phyloP scores from a whole-genome alignment of 306 rosid genomes.

The Benincasa hispida region DNA sequence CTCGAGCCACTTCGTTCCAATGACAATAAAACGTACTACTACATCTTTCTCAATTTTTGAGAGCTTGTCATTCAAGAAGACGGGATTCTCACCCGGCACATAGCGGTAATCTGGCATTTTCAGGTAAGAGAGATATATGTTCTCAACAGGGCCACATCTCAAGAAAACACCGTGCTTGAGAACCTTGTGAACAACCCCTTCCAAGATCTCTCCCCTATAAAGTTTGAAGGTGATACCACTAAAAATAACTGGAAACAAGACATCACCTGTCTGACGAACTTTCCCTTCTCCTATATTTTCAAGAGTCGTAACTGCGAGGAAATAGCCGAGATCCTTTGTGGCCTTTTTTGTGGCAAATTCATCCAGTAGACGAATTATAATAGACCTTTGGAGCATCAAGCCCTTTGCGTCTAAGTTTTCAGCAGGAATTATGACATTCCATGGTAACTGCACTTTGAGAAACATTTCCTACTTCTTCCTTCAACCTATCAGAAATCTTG shows the following conservation, averaged over 20 bases:
- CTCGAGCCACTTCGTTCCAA: conserved; percentile 84
- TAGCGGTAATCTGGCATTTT: conserved; percentile 71
- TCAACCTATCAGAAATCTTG: conserved; percentile 19
- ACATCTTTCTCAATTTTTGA: conserved; percentile 56
- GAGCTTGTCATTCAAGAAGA: conserved; percentile 44
- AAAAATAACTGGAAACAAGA: conserved; percentile 64
- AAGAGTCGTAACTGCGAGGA: conserved; percentile 53
- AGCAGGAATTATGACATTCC: conserved; percentile 72
- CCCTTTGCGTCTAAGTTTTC: conserved; percentile 48
- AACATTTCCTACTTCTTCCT: conserved; percentile 22
- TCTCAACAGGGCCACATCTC: conserved; percentile 74
- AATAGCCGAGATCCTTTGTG: conserved; percentile 63
- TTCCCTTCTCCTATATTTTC: conserved; percentile 72
- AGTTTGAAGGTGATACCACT: conserved; percentile 67
- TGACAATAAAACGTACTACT: conserved; percentile 48
- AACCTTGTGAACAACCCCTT: conserved; percentile 70
- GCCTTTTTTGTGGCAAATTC: conserved; percentile 64
- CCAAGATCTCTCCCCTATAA: conserved; percentile 60
- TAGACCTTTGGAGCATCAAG: conserved; percentile 57
- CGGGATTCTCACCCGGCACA: conserved; percentile 57
- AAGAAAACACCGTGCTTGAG: conserved; percentile 78
- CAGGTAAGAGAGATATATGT: conserved; percentile 38
- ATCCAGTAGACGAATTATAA: conserved; percentile 38
- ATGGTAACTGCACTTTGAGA: conserved; percentile 59
- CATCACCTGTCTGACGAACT: conserved; percentile 74